Evolutionary conservation across 169 alveolate species (phyloP).

Genomic region (Plasmodium relictum): DNA sequence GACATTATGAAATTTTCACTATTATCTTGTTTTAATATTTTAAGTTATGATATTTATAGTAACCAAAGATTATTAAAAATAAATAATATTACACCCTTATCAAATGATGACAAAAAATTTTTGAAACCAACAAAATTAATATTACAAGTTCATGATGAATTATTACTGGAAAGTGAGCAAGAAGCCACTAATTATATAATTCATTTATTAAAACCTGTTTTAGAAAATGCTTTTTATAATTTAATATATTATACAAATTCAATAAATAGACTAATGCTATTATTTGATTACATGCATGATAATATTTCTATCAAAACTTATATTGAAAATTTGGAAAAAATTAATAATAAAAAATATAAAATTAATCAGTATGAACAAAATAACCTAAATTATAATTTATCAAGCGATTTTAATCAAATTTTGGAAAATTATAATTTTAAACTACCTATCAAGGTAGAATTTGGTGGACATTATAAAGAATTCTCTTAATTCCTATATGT

Average conservation of each 20-base stretch:
- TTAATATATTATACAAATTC: constrained; percentile 71
- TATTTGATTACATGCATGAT: constrained; percentile 71
- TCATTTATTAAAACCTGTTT: constrained; percentile 44
- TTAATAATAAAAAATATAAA: constrained; percentile 19
- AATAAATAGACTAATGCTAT: constrained; percentile 24
- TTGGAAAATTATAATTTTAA: constrained; percentile 36
- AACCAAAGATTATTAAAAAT: constrained; percentile 16
- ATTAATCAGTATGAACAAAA: background rate
- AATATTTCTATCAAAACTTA: constrained; percentile 67
- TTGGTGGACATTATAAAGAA: constrained; percentile 45
- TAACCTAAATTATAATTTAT: background rate
- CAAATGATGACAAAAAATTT: constrained; percentile 8
- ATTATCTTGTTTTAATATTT: constrained; percentile 24
- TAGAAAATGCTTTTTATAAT: constrained; percentile 77
- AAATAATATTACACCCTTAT: constrained; percentile 11
- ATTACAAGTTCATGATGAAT: constrained; percentile 85
- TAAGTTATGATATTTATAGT: background rate
- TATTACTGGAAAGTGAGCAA: constrained; percentile 78
- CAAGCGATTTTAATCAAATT: constrained; percentile 2
- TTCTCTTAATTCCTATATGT: constrained; percentile 10
- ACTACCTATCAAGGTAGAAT: constrained; percentile 65
- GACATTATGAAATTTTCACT: constrained; percentile 83
- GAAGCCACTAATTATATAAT: constrained; percentile 12
- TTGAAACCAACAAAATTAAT: constrained; percentile 66
- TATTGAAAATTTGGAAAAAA: constrained; percentile 24